Percentiles rank a stretch among this genome's conserved stretches.
Conservation (phyloP, 768 basidiomycete genomes). For the Podaxis sp. region DNA sequence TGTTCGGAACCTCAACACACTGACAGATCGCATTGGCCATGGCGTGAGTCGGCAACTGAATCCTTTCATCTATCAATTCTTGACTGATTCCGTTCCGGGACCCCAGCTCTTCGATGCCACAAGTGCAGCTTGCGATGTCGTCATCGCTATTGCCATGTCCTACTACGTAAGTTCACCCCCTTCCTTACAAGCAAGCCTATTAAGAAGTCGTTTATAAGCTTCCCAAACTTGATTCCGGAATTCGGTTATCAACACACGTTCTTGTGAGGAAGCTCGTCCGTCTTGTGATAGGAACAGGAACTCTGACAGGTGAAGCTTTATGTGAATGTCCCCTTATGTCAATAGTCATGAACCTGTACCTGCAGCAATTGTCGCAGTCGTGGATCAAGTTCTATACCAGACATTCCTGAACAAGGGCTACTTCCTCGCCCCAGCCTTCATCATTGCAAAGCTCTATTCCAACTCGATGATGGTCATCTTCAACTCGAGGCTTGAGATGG, state of each 20-base stretch:
- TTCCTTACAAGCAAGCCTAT: background rate
- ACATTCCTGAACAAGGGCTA: slow-evolving; percentile 7
- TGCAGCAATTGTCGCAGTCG: slow-evolving; percentile 14
- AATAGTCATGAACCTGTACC: background rate
- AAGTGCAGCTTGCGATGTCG: background rate
- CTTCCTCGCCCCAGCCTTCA: slow-evolving; percentile 13
- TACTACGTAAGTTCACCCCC: slow-evolving; percentile 17
- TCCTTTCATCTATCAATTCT: background rate
- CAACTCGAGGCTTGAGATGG: slow-evolving; percentile 10
- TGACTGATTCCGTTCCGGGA: background rate
- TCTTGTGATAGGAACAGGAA: slow-evolving; percentile 20
- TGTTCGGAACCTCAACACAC: background rate
- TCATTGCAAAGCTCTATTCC: slow-evolving; percentile 19
- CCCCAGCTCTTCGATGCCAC: background rate
- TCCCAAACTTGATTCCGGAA: slow-evolving; percentile 11
- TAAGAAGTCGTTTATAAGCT: slow-evolving; percentile 1
- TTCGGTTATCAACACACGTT: slow-evolving; percentile 9
- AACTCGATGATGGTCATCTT: slow-evolving; percentile 20
- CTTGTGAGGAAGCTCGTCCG: slow-evolving; percentile 18
- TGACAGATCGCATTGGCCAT: slow-evolving; percentile 7
- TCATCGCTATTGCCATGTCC: slow-evolving; percentile 21
- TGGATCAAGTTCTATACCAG: slow-evolving; percentile 11
- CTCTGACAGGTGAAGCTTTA: slow-evolving; percentile 16
- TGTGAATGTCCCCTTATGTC: background rate
- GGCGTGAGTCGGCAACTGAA: slow-evolving; percentile 9